A percentile compares a stretch with the other conserved stretches of the same genome.
Conservation (phyloP, 2,329 filamentous ascomycete genomes). For the Sporothrix brasiliensis region DNA sequence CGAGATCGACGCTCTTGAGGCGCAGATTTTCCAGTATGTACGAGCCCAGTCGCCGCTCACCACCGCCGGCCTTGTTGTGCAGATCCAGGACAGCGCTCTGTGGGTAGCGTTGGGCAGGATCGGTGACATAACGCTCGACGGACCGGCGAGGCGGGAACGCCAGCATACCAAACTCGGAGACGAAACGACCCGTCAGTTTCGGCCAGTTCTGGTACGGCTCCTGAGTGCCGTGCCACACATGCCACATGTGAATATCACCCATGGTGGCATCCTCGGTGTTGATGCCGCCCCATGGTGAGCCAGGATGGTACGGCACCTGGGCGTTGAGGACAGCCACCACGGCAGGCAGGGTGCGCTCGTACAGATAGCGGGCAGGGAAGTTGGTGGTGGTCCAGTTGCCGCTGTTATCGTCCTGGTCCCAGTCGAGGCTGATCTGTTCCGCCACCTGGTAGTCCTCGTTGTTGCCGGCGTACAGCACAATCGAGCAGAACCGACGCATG, state of each 20-base stretch:
- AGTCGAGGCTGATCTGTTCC: constrained; percentile 71
- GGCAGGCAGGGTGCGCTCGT: constrained; percentile 83
- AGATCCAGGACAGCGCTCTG: constrained; percentile 89
- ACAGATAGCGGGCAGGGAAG: constrained; percentile 91
- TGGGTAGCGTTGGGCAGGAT: constrained; percentile 75
- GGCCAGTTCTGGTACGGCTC: constrained; percentile 89
- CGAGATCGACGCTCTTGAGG: constrained; percentile 60
- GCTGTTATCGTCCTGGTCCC: constrained; percentile 77
- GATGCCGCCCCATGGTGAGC: constrained; percentile 80
- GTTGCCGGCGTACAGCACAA: constrained; percentile 88
- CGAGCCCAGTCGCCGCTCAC: constrained; percentile 81
- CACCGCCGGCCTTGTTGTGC: constrained; percentile 92
- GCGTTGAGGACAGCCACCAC: constrained; percentile 70
- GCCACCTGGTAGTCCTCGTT: constrained; percentile 93
- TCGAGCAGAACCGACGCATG: constrained; percentile 81
- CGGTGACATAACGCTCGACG: constrained; percentile 75
- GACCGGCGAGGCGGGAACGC: constrained; percentile 84
- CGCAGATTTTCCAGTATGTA: constrained; percentile 91
- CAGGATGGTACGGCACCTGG: constrained; percentile 76
- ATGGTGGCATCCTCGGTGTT: constrained; percentile 75
- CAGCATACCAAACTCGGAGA: constrained; percentile 95
- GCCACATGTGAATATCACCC: constrained; percentile 95
- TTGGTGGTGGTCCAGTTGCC: constrained; percentile 82
- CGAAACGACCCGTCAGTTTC: constrained; percentile 84
- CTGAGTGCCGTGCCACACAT: constrained; percentile 90